Evolutionary conservation across 75 land plant genomes (phyloP), one percentile per base, ranked within the genome.

Genomic region (Cryptomeria japonica): DNA sequence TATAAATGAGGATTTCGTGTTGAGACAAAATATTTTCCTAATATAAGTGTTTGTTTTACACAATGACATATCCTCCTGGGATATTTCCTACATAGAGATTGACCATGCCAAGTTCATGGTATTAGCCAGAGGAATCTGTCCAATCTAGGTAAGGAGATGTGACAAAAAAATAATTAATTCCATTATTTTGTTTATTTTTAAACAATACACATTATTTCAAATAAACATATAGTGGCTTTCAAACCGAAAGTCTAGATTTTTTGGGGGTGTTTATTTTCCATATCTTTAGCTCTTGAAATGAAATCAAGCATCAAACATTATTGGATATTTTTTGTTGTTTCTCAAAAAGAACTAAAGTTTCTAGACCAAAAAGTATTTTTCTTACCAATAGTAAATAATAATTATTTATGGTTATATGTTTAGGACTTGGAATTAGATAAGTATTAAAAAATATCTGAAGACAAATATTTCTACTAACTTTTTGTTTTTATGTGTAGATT

Each of bases 401-500:
- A 12, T 3, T 51, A 51, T 68, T 64, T 64, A 0, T 68, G 31
- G 72, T 68, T 68, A 68, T 68, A 28, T 68, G 31, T 68, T 68
- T 68, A 68, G 16, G 2, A 51, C 55, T 25, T 68, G 72, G 31
- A 68, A 68, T 68, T 28, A 51, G 15, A 51, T 0, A 2, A 68
- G 25, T 68, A 68, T 25, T 0, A 28, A 47, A 73, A 73, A 34
- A 22, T 73, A 73, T 32, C 37, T 32, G 77, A 73, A 73, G 34
- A n/a, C n/a, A n/a, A n/a, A n/a, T 34, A 75, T 32, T 12, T 75
- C 38, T 75, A 11, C 10, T 75, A 12, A 75, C 37, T 25, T 75
- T 34, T 38, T 75, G 77, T 75, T 75, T 16, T 75, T 25, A 15
- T 34, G 80, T 92, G 80, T 91, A 96, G 99, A 97, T 89, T 97